These are phyloP conservation scores for Salvia sclarea DNA, from an alignment of 305 asterid genomes.

Conservation along the genomic window DNA sequence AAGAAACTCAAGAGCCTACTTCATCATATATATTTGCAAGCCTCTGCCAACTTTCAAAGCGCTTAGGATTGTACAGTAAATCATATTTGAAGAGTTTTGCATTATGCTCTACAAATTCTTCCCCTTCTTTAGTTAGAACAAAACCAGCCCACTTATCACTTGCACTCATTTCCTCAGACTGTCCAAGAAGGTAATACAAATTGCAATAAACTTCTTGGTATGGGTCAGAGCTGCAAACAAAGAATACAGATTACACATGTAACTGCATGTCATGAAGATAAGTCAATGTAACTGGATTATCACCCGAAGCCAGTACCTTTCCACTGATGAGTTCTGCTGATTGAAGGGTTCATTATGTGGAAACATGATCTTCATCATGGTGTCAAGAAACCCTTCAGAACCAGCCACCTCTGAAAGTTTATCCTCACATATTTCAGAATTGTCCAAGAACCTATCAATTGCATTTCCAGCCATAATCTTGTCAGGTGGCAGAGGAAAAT, in stretches of 20 bases:
- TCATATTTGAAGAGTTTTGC: constrained; percentile 95
- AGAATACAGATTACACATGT: constrained; percentile 20
- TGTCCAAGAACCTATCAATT: constrained; percentile 88
- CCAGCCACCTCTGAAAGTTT: constrained; percentile 88
- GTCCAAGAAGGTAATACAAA: constrained; percentile 87
- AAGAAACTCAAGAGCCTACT: constrained; percentile 50
- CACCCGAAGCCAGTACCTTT: constrained; percentile 49
- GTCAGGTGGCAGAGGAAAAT: constrained; percentile 90
- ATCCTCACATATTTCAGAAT: constrained; percentile 87
- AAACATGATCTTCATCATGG: constrained; percentile 60
- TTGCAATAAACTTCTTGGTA: constrained; percentile 86
- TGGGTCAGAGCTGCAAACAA: constrained; percentile 79
- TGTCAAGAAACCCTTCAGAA: constrained; percentile 70
- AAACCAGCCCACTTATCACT: constrained; percentile 99
- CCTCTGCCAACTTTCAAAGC: constrained; percentile 97
- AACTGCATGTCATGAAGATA: constrained; percentile 31
- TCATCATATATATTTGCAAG: constrained; percentile 96
- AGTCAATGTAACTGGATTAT: constrained; percentile 26
- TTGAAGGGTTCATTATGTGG: constrained; percentile 56
- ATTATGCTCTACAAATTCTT: constrained; percentile 82
- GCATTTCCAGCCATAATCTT: constrained; percentile 78
- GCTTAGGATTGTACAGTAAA: constrained; percentile 83
- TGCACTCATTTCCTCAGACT: constrained; percentile 91
- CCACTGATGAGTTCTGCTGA: constrained; percentile 51
- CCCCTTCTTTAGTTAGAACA: constrained; percentile 97